Conservation (phyloP, 78 protist genomes). For the Tieghemostelium lacteum region DNA sequence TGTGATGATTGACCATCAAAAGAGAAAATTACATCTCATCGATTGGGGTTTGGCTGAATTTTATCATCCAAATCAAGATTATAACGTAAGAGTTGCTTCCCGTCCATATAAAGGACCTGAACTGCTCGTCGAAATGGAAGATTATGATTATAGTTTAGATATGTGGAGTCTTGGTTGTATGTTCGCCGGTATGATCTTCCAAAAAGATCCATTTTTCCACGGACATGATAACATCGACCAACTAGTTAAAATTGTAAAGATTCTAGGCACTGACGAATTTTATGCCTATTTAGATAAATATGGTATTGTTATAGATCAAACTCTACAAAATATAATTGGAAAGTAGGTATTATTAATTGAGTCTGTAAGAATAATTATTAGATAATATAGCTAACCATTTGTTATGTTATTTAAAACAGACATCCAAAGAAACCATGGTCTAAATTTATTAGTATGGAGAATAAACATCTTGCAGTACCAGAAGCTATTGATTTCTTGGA, state of each 20-base stretch:
- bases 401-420: constrained; percentile 17
- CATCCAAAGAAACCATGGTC: constrained; percentile 91
- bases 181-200: constrained; percentile 99
- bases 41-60: constrained; percentile 99
- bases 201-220: constrained; percentile 98
- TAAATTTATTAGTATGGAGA: constrained; percentile 83
- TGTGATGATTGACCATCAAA: constrained; percentile 98
- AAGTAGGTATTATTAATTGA: constrained; percentile 77
- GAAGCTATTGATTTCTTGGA: constrained; percentile 98
- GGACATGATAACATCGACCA: constrained; percentile 99
- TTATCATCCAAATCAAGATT: constrained; percentile 96
- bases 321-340: constrained; percentile 86
- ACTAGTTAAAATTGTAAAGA: constrained; percentile 97
- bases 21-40: constrained; percentile 94
- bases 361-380: background rate
- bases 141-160: constrained; percentile 98
- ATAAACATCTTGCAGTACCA: constrained; percentile 88
- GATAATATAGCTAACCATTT: background rate
- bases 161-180: constrained; percentile 99
- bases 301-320: constrained; percentile 90
- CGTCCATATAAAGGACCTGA: constrained; percentile 99
- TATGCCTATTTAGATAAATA: constrained; percentile 95
- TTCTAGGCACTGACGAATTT: constrained; percentile 98
- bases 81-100: constrained; percentile 99
- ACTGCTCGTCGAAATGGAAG: constrained; percentile 95